phyloP scores from a whole-genome alignment of 2,329 filamentous ascomycete genomes.

The Hypoxylon sp. region DNA sequence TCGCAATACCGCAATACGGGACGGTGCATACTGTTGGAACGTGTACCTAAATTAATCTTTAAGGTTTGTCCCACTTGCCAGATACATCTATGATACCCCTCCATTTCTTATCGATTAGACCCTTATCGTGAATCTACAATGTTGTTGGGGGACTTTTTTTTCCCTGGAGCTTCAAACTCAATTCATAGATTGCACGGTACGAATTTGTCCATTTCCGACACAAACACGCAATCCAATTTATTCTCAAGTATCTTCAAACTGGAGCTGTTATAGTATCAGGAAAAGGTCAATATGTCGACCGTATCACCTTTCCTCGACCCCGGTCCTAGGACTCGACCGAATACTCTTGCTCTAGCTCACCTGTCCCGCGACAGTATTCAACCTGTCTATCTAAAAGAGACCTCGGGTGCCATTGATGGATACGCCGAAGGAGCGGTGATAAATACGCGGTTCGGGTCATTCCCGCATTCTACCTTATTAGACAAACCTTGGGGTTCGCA shows the following conservation, averaged over 20 bases:
- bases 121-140: background rate
- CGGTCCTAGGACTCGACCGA: slow-evolving; percentile 71
- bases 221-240: background rate
- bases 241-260: background rate
- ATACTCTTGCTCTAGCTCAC: slow-evolving; percentile 85
- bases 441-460: slow-evolving; percentile 95
- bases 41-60: slow-evolving; percentile 8
- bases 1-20: slow-evolving; percentile 29
- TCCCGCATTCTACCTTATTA: slow-evolving; percentile 83
- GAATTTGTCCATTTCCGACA: no score
- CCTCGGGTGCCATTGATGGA: slow-evolving; percentile 75
- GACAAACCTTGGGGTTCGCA: slow-evolving; percentile 91
- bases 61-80: background rate
- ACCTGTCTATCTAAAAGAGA: slow-evolving; percentile 77
- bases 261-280: background rate
- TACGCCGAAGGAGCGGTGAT: slow-evolving; percentile 84
- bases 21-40: background rate
- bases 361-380: slow-evolving; percentile 89
- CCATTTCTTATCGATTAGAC: slow-evolving; percentile 28
- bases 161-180: background rate
- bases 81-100: slow-evolving; percentile 4
- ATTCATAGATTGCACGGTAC: background rate
- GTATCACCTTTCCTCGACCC: slow-evolving; percentile 85
- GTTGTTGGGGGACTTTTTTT: slow-evolving; percentile 1
- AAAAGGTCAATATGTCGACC: slow-evolving; percentile 54